phyloP scores from a whole-genome alignment of 78 protist species.

The Protostelium mycophagum region DNA sequence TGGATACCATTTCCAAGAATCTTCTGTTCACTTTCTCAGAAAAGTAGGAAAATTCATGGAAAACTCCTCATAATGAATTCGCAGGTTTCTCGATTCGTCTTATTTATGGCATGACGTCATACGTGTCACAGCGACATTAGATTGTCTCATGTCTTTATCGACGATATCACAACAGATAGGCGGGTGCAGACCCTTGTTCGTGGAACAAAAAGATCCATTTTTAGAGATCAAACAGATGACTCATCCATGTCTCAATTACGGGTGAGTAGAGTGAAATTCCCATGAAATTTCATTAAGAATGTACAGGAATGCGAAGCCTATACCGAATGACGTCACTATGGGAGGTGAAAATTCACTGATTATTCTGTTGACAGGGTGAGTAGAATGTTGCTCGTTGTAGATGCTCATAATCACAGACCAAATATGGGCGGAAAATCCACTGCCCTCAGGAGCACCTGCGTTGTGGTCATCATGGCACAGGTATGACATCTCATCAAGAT shows the following conservation, averaged over 20 bases:
- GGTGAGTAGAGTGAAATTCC: no score
- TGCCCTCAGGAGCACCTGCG: constrained; percentile 80
- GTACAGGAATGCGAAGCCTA: no score
- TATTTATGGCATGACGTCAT: neutral
- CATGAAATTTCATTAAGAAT: no score
- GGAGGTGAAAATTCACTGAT: neutral
- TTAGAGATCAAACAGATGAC: neutral
- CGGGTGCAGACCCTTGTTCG: neutral
- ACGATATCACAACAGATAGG: neutral
- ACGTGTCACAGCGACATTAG: neutral
- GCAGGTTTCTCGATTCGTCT: neutral
- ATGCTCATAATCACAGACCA: constrained; percentile 54
- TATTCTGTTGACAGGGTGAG: neutral
- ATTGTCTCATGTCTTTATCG: neutral
- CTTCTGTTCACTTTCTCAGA: neutral
- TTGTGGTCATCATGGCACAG: constrained; percentile 92
- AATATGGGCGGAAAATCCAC: constrained; percentile 93
- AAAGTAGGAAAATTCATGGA: neutral
- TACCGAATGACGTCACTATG: neutral
- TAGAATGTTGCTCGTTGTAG: constrained; percentile 8
- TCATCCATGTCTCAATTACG: neutral
- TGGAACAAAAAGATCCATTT: neutral
- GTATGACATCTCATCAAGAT: no score
- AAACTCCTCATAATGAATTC: neutral
- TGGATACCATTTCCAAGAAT: neutral